Percentiles rank a stretch among this genome's conserved stretches.
phyloP scores from a whole-genome alignment of 441 rosid species.

The Brassica hybrid region DNA sequence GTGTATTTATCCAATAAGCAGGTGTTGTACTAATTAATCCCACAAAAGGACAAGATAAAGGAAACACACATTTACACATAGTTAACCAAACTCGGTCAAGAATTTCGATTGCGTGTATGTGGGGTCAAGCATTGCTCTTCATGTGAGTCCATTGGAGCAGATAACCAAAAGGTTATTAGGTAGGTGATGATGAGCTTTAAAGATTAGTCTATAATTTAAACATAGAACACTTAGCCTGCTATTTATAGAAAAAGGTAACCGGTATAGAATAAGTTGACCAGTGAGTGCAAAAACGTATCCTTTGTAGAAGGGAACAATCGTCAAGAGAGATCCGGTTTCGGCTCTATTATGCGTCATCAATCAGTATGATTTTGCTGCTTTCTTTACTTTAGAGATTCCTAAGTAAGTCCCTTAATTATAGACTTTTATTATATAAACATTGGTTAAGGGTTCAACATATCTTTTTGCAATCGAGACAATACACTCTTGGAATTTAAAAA shows the following conservation, averaged over 20 bases:
- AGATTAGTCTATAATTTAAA: neutral
- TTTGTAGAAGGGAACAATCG: constrained; percentile 14
- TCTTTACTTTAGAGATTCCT: neutral
- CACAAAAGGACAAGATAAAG: too few species aligned
- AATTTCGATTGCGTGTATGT: too few species aligned
- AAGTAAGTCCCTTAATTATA: neutral
- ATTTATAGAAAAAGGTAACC: neutral
- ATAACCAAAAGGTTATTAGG: neutral
- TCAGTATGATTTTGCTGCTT: neutral
- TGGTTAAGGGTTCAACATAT: neutral
- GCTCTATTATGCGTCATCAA: constrained; percentile 31
- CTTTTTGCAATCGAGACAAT: neutral
- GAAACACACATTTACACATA: too few species aligned
- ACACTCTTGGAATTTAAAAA: neutral
- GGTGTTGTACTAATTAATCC: too few species aligned
- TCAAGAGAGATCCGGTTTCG: constrained; percentile 30
- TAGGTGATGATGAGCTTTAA: neutral
- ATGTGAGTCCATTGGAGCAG: constrained; percentile 38
- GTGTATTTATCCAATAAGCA: too few species aligned
- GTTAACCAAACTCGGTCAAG: too few species aligned
- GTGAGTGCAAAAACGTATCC: constrained; percentile 18
- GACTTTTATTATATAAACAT: neutral
- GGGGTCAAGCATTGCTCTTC: constrained; percentile 7
- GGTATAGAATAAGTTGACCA: neutral
- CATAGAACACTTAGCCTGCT: too few species aligned